phyloP scores from a whole-genome alignment of 2,329 filamentous ascomycete species.

The Fusarium setosum region DNA sequence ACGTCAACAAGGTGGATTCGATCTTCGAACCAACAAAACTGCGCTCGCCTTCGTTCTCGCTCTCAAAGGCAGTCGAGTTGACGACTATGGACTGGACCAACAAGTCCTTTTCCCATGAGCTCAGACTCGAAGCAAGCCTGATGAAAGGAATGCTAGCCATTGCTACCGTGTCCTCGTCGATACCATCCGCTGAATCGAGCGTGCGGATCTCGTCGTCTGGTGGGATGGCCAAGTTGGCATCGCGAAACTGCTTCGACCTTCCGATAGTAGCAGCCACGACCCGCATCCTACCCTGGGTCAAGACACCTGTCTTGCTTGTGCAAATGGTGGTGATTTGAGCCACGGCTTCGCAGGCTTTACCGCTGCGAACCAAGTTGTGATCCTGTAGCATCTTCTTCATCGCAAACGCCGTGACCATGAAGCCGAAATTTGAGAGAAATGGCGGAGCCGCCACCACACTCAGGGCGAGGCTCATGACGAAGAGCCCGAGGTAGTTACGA shows the following conservation, averaged over 20 bases:
- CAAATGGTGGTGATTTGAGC: not conserved
- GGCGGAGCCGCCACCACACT: conserved; percentile 76
- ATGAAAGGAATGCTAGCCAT: no score
- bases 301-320: conserved; percentile 33
- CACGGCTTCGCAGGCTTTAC: not conserved
- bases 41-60: not conserved
- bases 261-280: conserved; percentile 65
- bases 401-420: conserved; percentile 74
- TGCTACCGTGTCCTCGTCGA: no score
- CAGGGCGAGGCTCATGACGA: conserved; percentile 73
- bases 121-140: no score
- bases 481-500: conserved; percentile 68
- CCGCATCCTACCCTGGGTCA: conserved; percentile 73
- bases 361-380: not conserved
- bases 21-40: not conserved
- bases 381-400: not conserved
- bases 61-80: not conserved
- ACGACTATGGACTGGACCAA: not conserved
- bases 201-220: no score
- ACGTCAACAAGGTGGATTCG: not conserved
- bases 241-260: not conserved
- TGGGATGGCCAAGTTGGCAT: not conserved
- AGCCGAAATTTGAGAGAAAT: no score
- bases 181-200: no score
- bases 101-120: no score